Evolutionary conservation across 2,329 filamentous ascomycete species (phyloP), one percentile per base, ranked within the genome.

Genomic region (Mycocentrospora acerina): DNA sequence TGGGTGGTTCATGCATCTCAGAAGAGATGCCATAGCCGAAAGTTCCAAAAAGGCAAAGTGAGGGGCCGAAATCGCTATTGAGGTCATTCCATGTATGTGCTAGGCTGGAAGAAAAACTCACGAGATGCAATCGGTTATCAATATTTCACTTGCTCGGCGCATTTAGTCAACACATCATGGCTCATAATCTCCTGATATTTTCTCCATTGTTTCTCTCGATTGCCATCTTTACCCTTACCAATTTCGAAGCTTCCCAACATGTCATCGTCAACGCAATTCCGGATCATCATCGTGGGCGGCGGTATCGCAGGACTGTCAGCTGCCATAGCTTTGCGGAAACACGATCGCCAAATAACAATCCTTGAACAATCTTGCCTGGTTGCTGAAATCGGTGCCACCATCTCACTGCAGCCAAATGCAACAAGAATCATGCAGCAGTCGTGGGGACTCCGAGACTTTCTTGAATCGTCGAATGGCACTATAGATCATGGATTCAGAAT

Each of bases 321-420:
- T 24, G 48, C 66, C n/a, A 65, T 70, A 19, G 68, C 69, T 4
- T 51, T 72, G 9, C 57, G 69, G 33, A 57, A 48, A 3, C 46
- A 55, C 0, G 53, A 51, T 12, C 58, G 59, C 5, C 59, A 69
- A 13, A 64, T 68, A 9, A 60, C 51, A 5, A 53, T 67, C 12
- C 56, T 67, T 19, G 62, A 67, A 34, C 57, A 61, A 35, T 66
- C 62, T 29, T 42, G 48, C 10, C 40, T 62, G 4, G 55, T 51
- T 24, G 51, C 48, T 26, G 71, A 73, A 40, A 66, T 69, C 6
- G 70, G 70, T 2, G 69, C 69, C 1, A 59, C 67, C 7, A 69
- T 72, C 13, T 71, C 69, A 0, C 55, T 72, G 0, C 69, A 72
- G 32, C 70, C 69, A 1, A 72, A 72, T 46, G 70, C 70, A 0